Evolutionary conservation across 129 eudicot species (phyloP).

Genomic region (Chrysanthemum lavandulifolium): DNA sequence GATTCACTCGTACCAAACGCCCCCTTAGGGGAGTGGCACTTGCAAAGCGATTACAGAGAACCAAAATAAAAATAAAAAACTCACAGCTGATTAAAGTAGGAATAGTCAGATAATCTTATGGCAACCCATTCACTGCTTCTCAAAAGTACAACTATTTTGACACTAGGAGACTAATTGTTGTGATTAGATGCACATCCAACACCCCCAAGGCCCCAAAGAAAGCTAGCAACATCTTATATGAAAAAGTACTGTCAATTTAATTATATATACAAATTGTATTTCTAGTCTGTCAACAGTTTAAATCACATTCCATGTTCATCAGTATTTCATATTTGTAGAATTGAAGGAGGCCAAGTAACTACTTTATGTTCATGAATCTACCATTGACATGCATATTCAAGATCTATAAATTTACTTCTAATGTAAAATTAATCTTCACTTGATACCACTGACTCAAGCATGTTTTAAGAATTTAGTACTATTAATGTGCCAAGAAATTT

Average conservation of each 20-base stretch:
- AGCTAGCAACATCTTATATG: no score
- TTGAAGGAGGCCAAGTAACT: not conserved
- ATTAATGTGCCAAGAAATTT: not conserved
- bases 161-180: no score
- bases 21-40: not conserved
- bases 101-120: not conserved
- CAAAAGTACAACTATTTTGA: no score
- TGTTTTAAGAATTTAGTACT: not conserved
- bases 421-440: not conserved
- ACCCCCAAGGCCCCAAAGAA: no score
- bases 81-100: not conserved
- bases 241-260: not conserved
- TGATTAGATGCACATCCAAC: no score
- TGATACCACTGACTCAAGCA: not conserved
- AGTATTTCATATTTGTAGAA: not conserved
- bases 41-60: not conserved
- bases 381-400: not conserved
- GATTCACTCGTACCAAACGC: no score
- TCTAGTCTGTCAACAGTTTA: not conserved
- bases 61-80: not conserved
- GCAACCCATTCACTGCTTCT: not conserved
- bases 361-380: not conserved
- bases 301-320: not conserved
- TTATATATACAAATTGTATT: not conserved
- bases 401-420: not conserved